Base-by-base conservation (phyloP, 495 filamentous ascomycete genomes). In the Durotheca rogersii region DNA sequence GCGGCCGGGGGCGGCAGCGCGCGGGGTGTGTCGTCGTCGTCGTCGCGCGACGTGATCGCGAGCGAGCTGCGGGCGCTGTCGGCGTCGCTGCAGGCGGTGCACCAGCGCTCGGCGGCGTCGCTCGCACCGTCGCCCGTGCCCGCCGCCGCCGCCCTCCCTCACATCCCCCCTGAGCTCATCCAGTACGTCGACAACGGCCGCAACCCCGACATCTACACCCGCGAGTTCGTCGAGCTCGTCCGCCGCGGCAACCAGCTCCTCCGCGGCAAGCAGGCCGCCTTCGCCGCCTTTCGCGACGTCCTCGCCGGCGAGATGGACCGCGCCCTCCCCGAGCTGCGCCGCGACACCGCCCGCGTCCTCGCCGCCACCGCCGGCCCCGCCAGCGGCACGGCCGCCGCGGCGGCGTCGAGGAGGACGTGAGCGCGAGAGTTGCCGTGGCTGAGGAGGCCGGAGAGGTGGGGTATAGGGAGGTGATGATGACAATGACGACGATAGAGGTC, bases 161-260 rank as follows among this genome's bases (percentile, higher is more conserved):
- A 67, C 5, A 78, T 97, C 18, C 92, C 93, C 2, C 83, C 85
- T n/a, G 91, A 95, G 56, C 83, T 98, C 7, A 87, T 96, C 61
- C 78, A 86, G 51, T 99, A 99, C 72, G 88, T 99, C 40, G 90
- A 96, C 67, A 79, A 86, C 41, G 84, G 89, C 9, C 86, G 93
- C 34, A 99, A 99, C 72, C 93, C 93, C 10, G 92, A 97, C 66
- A 95, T 99, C 70, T 99, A 96, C 76, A 97, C 92, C 42, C 81
- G 93, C 29, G 91, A 97, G 72, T 95, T 96, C 62, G 90, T 97
- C 36, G 94, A 98, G 81, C 74, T 89, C 14, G 88, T 89, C 16
- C 81, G 92, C 66, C 78, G 83, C 53, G 75, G 80, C 23, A 97
- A 97, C 65, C 91, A 95, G 72, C 76, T 85, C 48, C 70, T 92